Conservation (phyloP, 2,329 filamentous ascomycete genomes). For the Colletotrichum liriopes region DNA sequence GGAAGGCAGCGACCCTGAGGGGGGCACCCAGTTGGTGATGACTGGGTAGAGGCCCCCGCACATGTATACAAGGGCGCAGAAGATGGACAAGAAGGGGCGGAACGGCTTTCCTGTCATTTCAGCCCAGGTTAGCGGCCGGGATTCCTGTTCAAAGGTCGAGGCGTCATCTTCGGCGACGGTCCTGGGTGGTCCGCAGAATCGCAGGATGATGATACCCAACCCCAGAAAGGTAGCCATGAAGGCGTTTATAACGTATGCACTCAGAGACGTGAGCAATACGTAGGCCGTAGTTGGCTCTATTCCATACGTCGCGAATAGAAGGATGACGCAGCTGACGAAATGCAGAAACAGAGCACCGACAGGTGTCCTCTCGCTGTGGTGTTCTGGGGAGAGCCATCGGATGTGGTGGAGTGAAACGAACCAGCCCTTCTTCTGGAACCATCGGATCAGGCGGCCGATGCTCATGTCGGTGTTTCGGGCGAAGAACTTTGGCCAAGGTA, state of each 20-base stretch:
- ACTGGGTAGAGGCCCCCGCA: conserved; percentile 53
- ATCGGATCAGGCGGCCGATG: conserved; percentile 51
- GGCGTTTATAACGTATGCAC: conserved; percentile 54
- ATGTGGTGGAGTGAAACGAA: conserved; percentile 48
- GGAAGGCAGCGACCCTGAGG: conserved; percentile 25
- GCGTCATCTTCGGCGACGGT: conserved; percentile 38
- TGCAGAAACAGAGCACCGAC: conserved; percentile 56
- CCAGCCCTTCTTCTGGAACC: conserved; percentile 50
- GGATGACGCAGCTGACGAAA: conserved; percentile 51
- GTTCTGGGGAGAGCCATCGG: conserved; percentile 52
- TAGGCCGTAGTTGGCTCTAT: conserved; percentile 49
- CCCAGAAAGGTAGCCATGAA: conserved; percentile 54
- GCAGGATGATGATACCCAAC: conserved; percentile 55
- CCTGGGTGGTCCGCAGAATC: conserved; percentile 52
- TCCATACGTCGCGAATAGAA: conserved; percentile 53
- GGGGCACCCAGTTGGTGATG: conserved; percentile 52
- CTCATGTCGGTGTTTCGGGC: conserved; percentile 56
- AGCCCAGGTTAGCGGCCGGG: conserved; percentile 47
- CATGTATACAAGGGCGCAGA: conserved; percentile 51
- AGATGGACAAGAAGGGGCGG: conserved; percentile 51
- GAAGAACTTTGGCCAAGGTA: conserved; percentile 66
- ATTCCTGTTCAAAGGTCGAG: conserved; percentile 27
- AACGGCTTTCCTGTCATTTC: conserved; percentile 52
- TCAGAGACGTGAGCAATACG: conserved; percentile 50
- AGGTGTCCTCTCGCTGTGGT: conserved; percentile 54